phyloP scores from a whole-genome alignment of 2,329 filamentous ascomycete genomes.

The Cucurbitaria berberidis region DNA sequence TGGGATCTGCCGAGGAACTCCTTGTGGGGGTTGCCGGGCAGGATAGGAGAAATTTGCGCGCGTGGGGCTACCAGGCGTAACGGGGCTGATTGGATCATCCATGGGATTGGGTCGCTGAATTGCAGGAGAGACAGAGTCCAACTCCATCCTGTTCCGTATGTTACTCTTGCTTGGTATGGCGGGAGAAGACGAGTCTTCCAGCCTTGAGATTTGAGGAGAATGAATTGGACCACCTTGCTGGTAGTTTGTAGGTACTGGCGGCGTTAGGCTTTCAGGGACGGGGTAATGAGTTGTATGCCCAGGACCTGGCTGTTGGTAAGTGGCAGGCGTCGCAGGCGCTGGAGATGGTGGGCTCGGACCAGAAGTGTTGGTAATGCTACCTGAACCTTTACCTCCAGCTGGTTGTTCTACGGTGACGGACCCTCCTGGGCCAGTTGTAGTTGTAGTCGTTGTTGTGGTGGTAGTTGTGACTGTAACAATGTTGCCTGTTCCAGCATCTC shows the following conservation, averaged over 20 bases:
- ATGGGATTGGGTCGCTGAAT: slow-evolving; percentile 43
- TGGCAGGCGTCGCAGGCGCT: slow-evolving; percentile 24
- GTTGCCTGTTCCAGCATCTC: slow-evolving; percentile 40
- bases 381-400: slow-evolving; percentile 20
- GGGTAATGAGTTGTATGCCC: slow-evolving; percentile 21
- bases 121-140: slow-evolving; percentile 42
- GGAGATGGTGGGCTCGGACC: slow-evolving; percentile 44
- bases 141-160: slow-evolving; percentile 43
- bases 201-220: slow-evolving; percentile 15
- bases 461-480: slow-evolving; percentile 46
- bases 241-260: slow-evolving; percentile 6
- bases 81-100: slow-evolving; percentile 29
- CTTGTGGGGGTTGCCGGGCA: slow-evolving; percentile 38
- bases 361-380: slow-evolving; percentile 38
- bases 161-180: slow-evolving; percentile 45
- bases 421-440: slow-evolving; percentile 43
- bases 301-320: slow-evolving; percentile 16
- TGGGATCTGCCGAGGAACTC: slow-evolving; percentile 39
- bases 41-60: slow-evolving; percentile 47
- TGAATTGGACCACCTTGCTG: slow-evolving; percentile 4
- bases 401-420: slow-evolving; percentile 43
- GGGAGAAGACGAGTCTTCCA: slow-evolving; percentile 29
- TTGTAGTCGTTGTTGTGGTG: slow-evolving; percentile 46
- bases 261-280: slow-evolving; percentile 12
- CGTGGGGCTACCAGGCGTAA: slow-evolving; percentile 36